Conservation (phyloP, 106 monocot genomes). For the Hemerocallis citrina region DNA sequence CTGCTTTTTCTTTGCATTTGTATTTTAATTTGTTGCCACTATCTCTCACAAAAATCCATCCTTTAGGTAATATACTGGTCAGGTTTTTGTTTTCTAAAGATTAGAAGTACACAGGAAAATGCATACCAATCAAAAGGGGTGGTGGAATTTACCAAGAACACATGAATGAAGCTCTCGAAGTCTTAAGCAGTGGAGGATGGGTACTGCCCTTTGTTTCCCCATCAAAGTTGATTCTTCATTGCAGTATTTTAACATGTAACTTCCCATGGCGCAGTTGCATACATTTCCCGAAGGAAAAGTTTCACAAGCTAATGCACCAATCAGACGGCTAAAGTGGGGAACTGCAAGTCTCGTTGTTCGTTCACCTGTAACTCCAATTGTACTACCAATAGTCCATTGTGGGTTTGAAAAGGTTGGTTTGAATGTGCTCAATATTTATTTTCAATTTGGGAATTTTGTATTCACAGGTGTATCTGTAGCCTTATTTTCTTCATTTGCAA, state of each 20-base stretch:
- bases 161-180: slow-evolving; percentile 80
- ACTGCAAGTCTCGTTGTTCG: slow-evolving; percentile 97
- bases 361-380: slow-evolving; percentile 67
- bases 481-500: too few relatives aligned
- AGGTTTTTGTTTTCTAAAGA: slow-evolving; percentile 13
- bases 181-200: slow-evolving; percentile 85
- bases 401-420: slow-evolving; percentile 91
- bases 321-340: slow-evolving; percentile 89
- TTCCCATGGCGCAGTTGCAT: slow-evolving; percentile 60
- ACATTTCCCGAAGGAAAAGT: slow-evolving; percentile 97
- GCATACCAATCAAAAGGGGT: slow-evolving; percentile 89
- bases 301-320: slow-evolving; percentile 61
- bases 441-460: too few relatives aligned
- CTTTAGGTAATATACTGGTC: slow-evolving; percentile 3
- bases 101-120: slow-evolving; percentile 64
- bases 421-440: neutral
- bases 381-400: slow-evolving; percentile 79
- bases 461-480: too few relatives aligned
- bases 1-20: neutral
- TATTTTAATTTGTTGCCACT: neutral
- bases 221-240: too few relatives aligned
- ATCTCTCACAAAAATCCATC: slow-evolving; percentile 1
- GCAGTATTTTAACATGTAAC: too few relatives aligned
- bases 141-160: slow-evolving; percentile 92
- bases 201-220: slow-evolving; percentile 21